Percentiles rank a stretch among this genome's conserved stretches.
Evolutionary conservation across 2,329 filamentous ascomycete species (phyloP).

Genomic region (Aspergillus flavus): DNA sequence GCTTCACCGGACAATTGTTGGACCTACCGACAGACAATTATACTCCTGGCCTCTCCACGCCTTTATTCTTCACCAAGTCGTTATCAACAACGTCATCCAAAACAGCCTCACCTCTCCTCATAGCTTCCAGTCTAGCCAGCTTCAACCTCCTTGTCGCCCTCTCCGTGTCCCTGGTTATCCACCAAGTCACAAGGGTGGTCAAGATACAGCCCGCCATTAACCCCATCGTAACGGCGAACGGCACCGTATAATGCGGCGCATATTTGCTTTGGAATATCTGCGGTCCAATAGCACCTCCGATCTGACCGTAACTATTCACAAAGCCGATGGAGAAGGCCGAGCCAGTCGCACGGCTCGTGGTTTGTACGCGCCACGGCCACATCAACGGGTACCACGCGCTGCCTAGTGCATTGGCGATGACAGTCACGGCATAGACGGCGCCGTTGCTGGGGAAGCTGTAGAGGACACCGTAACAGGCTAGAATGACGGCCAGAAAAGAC

Average conservation of each 20-base stretch:
- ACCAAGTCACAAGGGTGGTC: slow-evolving; percentile 49
- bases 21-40: neutral
- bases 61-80: slow-evolving; percentile 30
- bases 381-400: slow-evolving; percentile 53
- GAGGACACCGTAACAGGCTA: slow-evolving; percentile 51
- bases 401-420: slow-evolving; percentile 49
- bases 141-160: slow-evolving; percentile 50
- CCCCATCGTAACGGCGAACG: slow-evolving; percentile 50
- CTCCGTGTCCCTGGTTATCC: slow-evolving; percentile 49
- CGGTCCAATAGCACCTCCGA: slow-evolving; percentile 52
- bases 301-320: slow-evolving; percentile 55
- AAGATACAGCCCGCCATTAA: slow-evolving; percentile 48
- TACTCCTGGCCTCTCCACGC: neutral
- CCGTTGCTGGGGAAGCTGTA: slow-evolving; percentile 50
- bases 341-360: slow-evolving; percentile 50
- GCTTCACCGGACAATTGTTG: neutral
- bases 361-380: slow-evolving; percentile 58
- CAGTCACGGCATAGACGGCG: slow-evolving; percentile 51
- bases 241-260: slow-evolving; percentile 49
- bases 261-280: slow-evolving; percentile 52
- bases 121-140: slow-evolving; percentile 44
- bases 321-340: slow-evolving; percentile 56
- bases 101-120: slow-evolving; percentile 45
- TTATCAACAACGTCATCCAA: slow-evolving; percentile 49
- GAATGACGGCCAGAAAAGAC: slow-evolving; percentile 46